A percentile compares a stretch with the other conserved stretches of the same genome.
Evolutionary conservation across 192 early-diverging fungal genomes (phyloP).

Genomic region (Dispira parvispora): DNA sequence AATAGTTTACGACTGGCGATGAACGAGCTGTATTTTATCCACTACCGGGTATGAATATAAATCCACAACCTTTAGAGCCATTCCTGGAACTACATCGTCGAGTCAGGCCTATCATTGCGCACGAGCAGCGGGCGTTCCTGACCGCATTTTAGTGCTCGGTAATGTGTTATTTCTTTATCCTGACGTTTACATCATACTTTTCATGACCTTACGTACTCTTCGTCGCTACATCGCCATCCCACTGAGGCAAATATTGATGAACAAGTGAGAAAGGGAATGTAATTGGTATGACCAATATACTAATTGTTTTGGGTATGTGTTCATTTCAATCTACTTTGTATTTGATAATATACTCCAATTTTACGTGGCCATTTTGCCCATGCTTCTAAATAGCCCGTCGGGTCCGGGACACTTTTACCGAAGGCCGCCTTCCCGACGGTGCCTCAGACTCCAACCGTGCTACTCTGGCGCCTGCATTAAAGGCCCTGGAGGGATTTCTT

Average conservation of each 20-base stretch:
- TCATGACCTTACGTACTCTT: background rate
- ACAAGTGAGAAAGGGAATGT: background rate
- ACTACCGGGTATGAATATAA: background rate
- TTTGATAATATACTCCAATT: too few species aligned
- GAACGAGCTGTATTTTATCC: background rate
- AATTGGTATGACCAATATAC: background rate
- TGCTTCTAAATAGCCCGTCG: constrained; percentile 54
- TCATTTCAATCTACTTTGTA: too few species aligned
- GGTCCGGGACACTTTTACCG: constrained; percentile 73
- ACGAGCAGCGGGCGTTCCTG: background rate
- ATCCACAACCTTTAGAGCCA: background rate
- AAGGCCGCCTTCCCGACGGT: constrained; percentile 48
- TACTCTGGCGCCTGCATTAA: constrained; percentile 82
- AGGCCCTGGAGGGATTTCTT: constrained; percentile 66
- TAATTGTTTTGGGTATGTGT: background rate
- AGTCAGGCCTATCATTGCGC: background rate
- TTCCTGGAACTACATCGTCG: background rate
- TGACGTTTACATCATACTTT: background rate
- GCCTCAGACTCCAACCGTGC: constrained; percentile 25
- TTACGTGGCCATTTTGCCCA: too few species aligned
- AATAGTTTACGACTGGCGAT: too few species aligned
- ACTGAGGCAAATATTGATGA: background rate
- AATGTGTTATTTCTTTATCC: background rate
- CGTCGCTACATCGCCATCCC: background rate
- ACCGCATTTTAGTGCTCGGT: background rate